Base-by-base conservation (phyloP, 2,329 filamentous ascomycete genomes). In the Aspergillus unguis region DNA sequence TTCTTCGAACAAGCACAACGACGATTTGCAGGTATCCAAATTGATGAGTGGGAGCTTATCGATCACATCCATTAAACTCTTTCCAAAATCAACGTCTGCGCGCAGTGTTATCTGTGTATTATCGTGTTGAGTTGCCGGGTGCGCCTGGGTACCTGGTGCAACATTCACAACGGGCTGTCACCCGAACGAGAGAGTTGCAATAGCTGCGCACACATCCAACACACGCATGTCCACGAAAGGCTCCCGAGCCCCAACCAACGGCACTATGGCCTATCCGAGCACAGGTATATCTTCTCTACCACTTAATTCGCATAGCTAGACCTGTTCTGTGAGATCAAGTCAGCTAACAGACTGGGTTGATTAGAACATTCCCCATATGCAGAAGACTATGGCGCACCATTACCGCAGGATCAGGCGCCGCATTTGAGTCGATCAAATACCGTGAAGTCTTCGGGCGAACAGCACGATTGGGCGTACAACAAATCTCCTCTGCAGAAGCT, bases 401-500 rank as follows among this genome's bases (percentile, higher is more conserved):
- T 55, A 17, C 48, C 58, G 25, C 61, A 53, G 31, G 64, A 48
- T 45, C 60, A 61, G 25, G 40, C 49, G 10, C 58, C 64, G 5
- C 54, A 62, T 4, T 56, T 65, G 5, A 66, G 58, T 58, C 66
- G 68, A 42, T 71, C 68, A 11, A 68, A 64, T 42, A 68, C 65
- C 5, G 54, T 60, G 17, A 65, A 58, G 31, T 70, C 69, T 32
- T 54, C 59, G 2, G 65, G 65, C 4, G 59, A 66, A 36, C 65
- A 71, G 57, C 65, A 69, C 54, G 77, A 79, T 50, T 83, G 88
- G 73, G 88, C 92, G 65, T 81, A 86, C 52, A 87, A 95, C 68
- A 85, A 88, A 64, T 97, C 92, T 58, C 94, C 95, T 48, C 80
- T 99, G 48, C 92, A 99, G 72, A 94, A 87, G 76, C 82, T 99